phyloP scores from a whole-genome alignment of 2,329 filamentous ascomycete genomes.

The Stachybotrys chartarum region DNA sequence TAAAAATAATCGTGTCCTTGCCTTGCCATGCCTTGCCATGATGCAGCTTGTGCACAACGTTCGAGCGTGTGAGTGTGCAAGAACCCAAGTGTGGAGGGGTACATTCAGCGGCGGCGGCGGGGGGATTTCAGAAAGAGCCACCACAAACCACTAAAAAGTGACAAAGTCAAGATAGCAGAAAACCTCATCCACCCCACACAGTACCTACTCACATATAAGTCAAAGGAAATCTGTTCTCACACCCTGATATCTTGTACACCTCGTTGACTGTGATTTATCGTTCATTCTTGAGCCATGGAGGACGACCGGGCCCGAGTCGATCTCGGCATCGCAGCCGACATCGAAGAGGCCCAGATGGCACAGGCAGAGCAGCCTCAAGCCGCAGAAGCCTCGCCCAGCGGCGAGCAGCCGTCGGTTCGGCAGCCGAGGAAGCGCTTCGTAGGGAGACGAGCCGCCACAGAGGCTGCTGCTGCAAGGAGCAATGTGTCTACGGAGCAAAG shows the following conservation, averaged over 20 bases:
- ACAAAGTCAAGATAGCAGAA: neutral
- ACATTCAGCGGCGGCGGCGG: too few relatives aligned
- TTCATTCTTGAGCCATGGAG: constrained; percentile 49
- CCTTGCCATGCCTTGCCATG: too few relatives aligned
- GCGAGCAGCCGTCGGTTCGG: constrained; percentile 42
- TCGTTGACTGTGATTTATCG: neutral
- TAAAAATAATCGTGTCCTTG: too few relatives aligned
- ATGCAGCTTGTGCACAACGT: too few relatives aligned
- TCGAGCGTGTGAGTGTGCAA: too few relatives aligned
- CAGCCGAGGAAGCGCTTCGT: constrained; percentile 92
- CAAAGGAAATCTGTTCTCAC: too few relatives aligned
- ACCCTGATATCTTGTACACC: neutral
- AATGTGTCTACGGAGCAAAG: constrained; percentile 22
- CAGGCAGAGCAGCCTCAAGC: constrained; percentile 16
- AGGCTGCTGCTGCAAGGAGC: constrained; percentile 52
- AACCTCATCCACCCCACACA: too few relatives aligned
- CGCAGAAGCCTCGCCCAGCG: constrained; percentile 12
- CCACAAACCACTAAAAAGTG: neutral
- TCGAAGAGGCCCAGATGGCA: constrained; percentile 41
- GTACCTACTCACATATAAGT: too few relatives aligned
- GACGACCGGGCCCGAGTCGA: constrained; percentile 66
- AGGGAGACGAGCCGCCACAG: constrained; percentile 67
- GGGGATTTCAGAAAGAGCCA: neutral
- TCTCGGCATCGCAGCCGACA: constrained; percentile 61
- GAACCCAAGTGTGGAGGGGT: too few relatives aligned